Percentiles rank a stretch among this genome's conserved stretches.
phyloP scores from a whole-genome alignment of 257 asterid species.

The Solanum dulcamara region DNA sequence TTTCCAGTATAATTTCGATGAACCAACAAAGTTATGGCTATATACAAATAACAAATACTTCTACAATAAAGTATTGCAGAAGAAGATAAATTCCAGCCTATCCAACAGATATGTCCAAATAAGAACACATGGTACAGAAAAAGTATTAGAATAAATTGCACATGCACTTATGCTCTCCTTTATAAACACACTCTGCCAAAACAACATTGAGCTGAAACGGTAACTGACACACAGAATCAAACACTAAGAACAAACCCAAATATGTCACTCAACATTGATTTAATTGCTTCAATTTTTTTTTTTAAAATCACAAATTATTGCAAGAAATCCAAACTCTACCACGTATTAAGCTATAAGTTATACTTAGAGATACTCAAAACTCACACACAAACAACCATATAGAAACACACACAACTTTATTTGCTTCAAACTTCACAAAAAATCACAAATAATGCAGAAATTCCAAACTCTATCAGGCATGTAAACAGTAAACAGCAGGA shows the following conservation, averaged over 20 bases:
- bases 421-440: background rate
- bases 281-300: background rate
- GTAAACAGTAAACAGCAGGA: background rate
- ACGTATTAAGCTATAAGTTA: background rate
- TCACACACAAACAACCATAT: background rate
- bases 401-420: background rate
- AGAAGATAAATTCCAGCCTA: conserved; percentile 1
- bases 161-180: background rate
- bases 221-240: background rate
- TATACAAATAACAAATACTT: background rate
- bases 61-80: background rate
- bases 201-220: background rate
- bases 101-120: background rate
- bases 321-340: background rate
- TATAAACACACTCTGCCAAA: background rate
- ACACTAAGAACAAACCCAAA: background rate
- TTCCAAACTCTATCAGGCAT: background rate
- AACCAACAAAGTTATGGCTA: background rate
- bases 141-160: background rate
- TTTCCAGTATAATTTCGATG: background rate
- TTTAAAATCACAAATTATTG: background rate
- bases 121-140: background rate
- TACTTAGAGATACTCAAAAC: background rate
- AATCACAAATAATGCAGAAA: background rate
- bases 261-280: background rate